phyloP scores from a whole-genome alignment of 2,329 filamentous ascomycete species.

The Stylonectria norvegica region DNA sequence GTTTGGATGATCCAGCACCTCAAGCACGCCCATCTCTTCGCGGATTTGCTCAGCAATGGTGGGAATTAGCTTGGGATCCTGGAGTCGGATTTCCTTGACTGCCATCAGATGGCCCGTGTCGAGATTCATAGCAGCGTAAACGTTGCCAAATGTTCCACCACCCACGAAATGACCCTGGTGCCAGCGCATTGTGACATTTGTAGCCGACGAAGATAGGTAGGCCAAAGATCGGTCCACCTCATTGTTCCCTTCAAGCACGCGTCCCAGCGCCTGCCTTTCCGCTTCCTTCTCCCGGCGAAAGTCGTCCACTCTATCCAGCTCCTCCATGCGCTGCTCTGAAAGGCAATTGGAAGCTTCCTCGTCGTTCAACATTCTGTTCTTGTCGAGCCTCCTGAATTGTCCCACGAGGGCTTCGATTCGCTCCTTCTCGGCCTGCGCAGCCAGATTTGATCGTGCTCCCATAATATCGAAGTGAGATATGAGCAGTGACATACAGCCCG shows the following conservation, averaged over 20 bases:
- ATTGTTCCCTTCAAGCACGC: constrained; percentile 89
- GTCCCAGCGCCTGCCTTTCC: constrained; percentile 81
- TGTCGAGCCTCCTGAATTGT: constrained; percentile 73
- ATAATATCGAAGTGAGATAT: constrained; percentile 99
- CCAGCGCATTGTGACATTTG: constrained; percentile 94
- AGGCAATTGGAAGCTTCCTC: constrained; percentile 78
- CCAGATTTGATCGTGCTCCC: constrained; percentile 88
- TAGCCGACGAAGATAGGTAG: constrained; percentile 88
- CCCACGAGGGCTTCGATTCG: constrained; percentile 75
- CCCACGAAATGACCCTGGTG: constrained; percentile 98
- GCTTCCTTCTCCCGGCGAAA: constrained; percentile 73
- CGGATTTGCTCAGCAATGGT: constrained; percentile 90
- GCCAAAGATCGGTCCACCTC: constrained; percentile 94
- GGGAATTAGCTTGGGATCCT: constrained; percentile 94
- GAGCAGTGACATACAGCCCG: constrained; percentile 93
- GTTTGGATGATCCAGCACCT: constrained; percentile 94
- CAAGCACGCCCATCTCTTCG: constrained; percentile 95
- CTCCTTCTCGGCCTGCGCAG: constrained; percentile 90
- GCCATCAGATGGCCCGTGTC: constrained; percentile 97
- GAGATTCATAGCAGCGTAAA: constrained; percentile 95
- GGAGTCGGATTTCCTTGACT: constrained; percentile 95
- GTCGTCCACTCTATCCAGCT: constrained; percentile 74
- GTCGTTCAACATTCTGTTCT: constrained; percentile 71
- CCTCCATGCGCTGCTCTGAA: constrained; percentile 69
- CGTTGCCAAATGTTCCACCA: constrained; percentile 93